Evolutionary conservation across 192 early-diverging fungal genomes (phyloP).

Genomic region (Powellomyces hirtus): DNA sequence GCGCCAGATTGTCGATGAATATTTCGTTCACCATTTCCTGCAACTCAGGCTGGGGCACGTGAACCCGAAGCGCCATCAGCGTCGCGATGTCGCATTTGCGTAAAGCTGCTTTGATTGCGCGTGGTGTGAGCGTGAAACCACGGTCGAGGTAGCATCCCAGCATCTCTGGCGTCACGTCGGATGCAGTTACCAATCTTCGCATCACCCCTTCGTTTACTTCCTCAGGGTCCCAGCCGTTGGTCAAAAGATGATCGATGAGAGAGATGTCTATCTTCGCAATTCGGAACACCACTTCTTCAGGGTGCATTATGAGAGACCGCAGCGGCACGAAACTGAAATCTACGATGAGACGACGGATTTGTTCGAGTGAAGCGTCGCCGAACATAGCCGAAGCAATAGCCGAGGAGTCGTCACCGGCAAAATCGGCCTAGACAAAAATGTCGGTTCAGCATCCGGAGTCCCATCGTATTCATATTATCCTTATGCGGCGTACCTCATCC

Average conservation of each 20-base stretch:
- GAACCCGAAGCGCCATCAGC: background rate
- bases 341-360: background rate
- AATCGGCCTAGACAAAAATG: background rate
- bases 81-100: constrained; percentile 9
- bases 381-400: background rate
- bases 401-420: background rate
- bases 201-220: constrained; percentile 19
- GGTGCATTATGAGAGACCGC: background rate
- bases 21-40: background rate
- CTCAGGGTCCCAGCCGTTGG: constrained; percentile 2
- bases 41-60: background rate
- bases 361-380: background rate
- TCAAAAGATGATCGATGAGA: constrained; percentile 8
- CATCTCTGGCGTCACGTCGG: background rate
- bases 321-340: background rate
- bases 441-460: too few species aligned
- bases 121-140: constrained; percentile 12
- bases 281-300: constrained; percentile 14
- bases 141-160: constrained; percentile 12
- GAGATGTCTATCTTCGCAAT: constrained; percentile 10
- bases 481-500: background rate
- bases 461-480: background rate
- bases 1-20: constrained; percentile 23
- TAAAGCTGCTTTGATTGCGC: constrained; percentile 10
- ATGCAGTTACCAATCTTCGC: background rate